Percentiles rank a stretch among this genome's conserved stretches.
Conservation (phyloP, 192 early-diverging fungal genomes). For the Coemansia sp. region DNA sequence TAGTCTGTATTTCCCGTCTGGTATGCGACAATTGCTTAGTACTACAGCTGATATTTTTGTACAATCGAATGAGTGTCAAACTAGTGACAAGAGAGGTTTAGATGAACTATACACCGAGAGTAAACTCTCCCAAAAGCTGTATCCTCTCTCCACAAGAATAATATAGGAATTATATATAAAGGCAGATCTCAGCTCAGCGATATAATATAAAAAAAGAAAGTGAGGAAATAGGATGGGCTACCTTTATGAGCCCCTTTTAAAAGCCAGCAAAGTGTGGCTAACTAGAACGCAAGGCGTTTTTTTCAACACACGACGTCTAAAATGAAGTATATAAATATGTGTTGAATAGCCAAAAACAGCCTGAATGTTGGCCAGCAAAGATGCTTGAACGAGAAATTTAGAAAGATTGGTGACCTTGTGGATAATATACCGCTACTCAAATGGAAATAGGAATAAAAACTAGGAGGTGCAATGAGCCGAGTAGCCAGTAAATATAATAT, state of each 20-base stretch:
- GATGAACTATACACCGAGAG: background rate
- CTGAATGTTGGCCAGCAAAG: too few species aligned
- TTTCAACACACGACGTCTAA: too few species aligned
- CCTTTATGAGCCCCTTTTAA: background rate
- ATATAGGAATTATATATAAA: too few species aligned
- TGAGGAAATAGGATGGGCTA: constrained; percentile 2
- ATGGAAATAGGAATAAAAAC: constrained; percentile 13
- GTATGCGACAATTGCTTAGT: background rate
- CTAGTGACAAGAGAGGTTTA: background rate
- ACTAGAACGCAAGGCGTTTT: constrained; percentile 7
- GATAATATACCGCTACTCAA: constrained; percentile 18
- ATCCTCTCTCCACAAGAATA: too few species aligned
- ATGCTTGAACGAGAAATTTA: too few species aligned
- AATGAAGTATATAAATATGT: too few species aligned
- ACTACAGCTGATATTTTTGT: background rate
- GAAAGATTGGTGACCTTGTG: background rate
- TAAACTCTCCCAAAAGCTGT: too few species aligned
- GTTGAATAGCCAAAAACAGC: too few species aligned
- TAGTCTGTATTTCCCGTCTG: background rate
- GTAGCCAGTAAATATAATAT: constrained; percentile 2
- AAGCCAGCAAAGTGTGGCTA: constrained; percentile 6
- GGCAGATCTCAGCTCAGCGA: too few species aligned
- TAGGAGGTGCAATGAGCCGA: background rate
- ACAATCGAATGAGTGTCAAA: background rate
- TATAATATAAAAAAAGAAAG: background rate